These are phyloP conservation scores for Pancytospora philotis DNA, from an alignment of 371 early-diverging fungal species.

Conservation along the genomic window DNA sequence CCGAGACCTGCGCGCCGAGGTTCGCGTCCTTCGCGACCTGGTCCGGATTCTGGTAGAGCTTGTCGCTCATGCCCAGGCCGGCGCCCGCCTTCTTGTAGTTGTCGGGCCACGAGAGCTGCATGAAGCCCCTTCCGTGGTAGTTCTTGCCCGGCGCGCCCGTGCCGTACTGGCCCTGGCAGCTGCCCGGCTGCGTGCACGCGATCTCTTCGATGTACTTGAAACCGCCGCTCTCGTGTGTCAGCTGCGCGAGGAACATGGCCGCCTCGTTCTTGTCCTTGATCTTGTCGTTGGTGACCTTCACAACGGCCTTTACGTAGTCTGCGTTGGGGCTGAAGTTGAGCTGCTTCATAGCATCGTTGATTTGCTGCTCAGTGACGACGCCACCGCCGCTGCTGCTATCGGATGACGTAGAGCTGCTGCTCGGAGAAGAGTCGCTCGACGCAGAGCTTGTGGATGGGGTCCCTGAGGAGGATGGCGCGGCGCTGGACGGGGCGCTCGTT, in stretches of 20 bases:
- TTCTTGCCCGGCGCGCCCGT: conserved; percentile 57
- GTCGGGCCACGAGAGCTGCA: conserved; percentile 59
- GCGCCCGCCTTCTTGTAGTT: conserved; percentile 59
- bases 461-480: neutral
- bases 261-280: conserved; percentile 43
- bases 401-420: neutral
- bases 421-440: neutral
- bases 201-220: conserved; percentile 56
- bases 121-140: conserved; percentile 60
- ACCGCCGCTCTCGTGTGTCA: conserved; percentile 59
- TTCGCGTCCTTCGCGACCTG: conserved; percentile 54
- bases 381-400: conserved; percentile 11
- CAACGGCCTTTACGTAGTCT: conserved; percentile 50
- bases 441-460: neutral
- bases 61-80: conserved; percentile 51
- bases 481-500: neutral
- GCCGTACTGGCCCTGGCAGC: conserved; percentile 56
- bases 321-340: conserved; percentile 32
- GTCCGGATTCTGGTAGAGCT: conserved; percentile 57
- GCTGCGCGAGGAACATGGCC: conserved; percentile 59
- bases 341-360: conserved; percentile 40
- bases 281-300: conserved; percentile 41
- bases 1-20: conserved; percentile 49
- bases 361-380: conserved; percentile 31
- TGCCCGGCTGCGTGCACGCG: conserved; percentile 50